Base-by-base conservation (phyloP, 140 eudicot genomes). In the Bidens hawaiensis region DNA sequence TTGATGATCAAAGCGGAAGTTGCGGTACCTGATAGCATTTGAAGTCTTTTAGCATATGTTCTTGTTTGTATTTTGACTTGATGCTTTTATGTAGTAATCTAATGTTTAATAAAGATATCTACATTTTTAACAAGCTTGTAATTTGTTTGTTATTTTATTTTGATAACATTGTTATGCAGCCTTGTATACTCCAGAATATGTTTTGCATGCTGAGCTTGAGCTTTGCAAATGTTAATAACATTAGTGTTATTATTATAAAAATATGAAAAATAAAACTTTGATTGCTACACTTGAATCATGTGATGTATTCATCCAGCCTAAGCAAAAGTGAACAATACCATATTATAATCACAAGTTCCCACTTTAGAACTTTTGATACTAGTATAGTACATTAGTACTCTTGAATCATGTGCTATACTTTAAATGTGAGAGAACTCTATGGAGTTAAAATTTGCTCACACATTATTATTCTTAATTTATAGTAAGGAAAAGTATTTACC, bases 91-190 rank as follows among this genome's bases (percentile, higher is more conserved):
- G 51, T 67, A 42, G 52, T 11, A 13, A 54, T 16, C 43, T 54
- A 54, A 53, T 36, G 42, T 27, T 38, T 40, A 36, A 67, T 67
- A 67, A 67, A 36, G 43, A 40, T 53, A 67, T 67, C 73, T 40
- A 15, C 64, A 53, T 52, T 52, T 51, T 38, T 53, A 67, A 51
- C 59, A 40, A 66, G 26, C 41, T 46, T 51, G 0, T 25, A 34
- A 65, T 51, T 23, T 12, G 2, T 48, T 13, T 49, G 0, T 60
- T 60, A 38, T 6, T 43, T 21, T 48, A n/a, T 31, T 14, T 51
- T 51, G 34, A 13, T 52, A 13, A 13, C 0, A 5, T 25, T 26
- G 23, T 54, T 14, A 14, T 4, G 21, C 38, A 14, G 19, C 60
- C 38, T n/a, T 26, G 38, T 53, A 6, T 13, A 52, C 31, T 25